Evolutionary conservation across 768 basidiomycete genomes (phyloP).

Genomic region (Piloderma croceum): DNA sequence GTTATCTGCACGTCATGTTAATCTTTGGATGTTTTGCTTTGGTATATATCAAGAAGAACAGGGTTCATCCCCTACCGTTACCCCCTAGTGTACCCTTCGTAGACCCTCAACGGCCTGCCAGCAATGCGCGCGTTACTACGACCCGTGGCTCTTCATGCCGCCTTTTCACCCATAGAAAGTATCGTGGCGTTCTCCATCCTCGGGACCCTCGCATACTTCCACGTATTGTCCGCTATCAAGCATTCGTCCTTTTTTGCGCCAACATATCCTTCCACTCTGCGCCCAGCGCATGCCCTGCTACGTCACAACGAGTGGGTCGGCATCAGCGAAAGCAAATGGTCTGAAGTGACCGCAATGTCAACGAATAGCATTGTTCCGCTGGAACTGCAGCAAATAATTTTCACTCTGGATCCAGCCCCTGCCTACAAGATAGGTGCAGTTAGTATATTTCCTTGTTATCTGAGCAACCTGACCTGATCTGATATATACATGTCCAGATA

Average conservation of each 20-base stretch:
- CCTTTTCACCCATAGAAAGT: slow-evolving; percentile 78
- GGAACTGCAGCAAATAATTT: slow-evolving; percentile 72
- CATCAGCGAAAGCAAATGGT: slow-evolving; percentile 51
- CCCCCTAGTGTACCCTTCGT: no score
- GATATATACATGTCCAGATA: slow-evolving; percentile 23
- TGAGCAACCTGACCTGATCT: slow-evolving; percentile 6
- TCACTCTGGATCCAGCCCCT: slow-evolving; percentile 40
- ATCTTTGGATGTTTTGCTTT: no score
- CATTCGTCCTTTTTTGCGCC: slow-evolving; percentile 77
- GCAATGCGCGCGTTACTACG: slow-evolving; percentile 58
- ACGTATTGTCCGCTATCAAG: slow-evolving; percentile 85
- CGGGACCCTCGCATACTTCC: slow-evolving; percentile 92
- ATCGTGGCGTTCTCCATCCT: slow-evolving; percentile 87
- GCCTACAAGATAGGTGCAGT: slow-evolving; percentile 33
- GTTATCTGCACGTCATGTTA: no score
- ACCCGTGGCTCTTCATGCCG: slow-evolving; percentile 67
- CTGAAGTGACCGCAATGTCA: slow-evolving; percentile 43
- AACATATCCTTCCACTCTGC: slow-evolving; percentile 39
- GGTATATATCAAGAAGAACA: no score
- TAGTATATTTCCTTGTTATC: slow-evolving; percentile 11
- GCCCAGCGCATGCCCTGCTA: slow-evolving; percentile 52
- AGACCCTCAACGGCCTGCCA: no score
- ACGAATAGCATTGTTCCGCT: slow-evolving; percentile 33
- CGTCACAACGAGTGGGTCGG: slow-evolving; percentile 56
- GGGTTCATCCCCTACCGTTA: no score